These are phyloP conservation scores for Syzygium syzygioides DNA, from an alignment of 441 rosid species.

Conservation along the genomic window DNA sequence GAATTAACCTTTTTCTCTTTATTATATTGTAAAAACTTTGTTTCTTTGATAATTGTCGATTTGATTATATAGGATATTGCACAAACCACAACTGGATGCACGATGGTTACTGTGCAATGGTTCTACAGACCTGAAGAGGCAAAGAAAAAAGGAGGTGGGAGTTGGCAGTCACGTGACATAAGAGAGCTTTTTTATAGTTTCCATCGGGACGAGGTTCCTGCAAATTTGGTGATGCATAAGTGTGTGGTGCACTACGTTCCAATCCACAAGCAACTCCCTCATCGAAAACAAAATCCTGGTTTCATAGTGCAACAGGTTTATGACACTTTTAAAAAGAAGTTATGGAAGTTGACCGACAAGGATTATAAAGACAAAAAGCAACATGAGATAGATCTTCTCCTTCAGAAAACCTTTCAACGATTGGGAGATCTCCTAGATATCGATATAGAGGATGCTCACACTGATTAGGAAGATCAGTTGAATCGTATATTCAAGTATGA, in stretches of 20 bases:
- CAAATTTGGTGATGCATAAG: slow-evolving; percentile 89
- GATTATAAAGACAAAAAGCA: slow-evolving; percentile 83
- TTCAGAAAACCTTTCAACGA: slow-evolving; percentile 60
- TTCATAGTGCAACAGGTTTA: slow-evolving; percentile 83
- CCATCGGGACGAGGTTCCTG: slow-evolving; percentile 87
- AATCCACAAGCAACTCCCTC: slow-evolving; percentile 65
- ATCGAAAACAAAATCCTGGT: slow-evolving; percentile 72
- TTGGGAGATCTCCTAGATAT: slow-evolving; percentile 79
- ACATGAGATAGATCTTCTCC: slow-evolving; percentile 88
- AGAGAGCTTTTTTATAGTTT: slow-evolving; percentile 81
- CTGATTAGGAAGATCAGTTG: slow-evolving; percentile 44
- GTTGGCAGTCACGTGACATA: slow-evolving; percentile 71
- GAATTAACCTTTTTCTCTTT: too few relatives aligned
- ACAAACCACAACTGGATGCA: too few relatives aligned
- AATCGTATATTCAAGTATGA: neutral
- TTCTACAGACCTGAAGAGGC: slow-evolving; percentile 32
- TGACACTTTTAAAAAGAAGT: slow-evolving; percentile 69
- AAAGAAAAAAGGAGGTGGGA: slow-evolving; percentile 76
- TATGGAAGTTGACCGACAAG: slow-evolving; percentile 79
- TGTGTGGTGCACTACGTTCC: slow-evolving; percentile 86
- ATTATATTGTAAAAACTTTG: too few relatives aligned
- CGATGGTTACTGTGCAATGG: too few relatives aligned
- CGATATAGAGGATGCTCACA: slow-evolving; percentile 37
- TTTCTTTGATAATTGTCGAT: too few relatives aligned
- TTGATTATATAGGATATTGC: too few relatives aligned